Evolutionary conservation across 495 filamentous ascomycete genomes (phyloP), one percentile per base, ranked within the genome.

Genomic region (Niebla homalea): DNA sequence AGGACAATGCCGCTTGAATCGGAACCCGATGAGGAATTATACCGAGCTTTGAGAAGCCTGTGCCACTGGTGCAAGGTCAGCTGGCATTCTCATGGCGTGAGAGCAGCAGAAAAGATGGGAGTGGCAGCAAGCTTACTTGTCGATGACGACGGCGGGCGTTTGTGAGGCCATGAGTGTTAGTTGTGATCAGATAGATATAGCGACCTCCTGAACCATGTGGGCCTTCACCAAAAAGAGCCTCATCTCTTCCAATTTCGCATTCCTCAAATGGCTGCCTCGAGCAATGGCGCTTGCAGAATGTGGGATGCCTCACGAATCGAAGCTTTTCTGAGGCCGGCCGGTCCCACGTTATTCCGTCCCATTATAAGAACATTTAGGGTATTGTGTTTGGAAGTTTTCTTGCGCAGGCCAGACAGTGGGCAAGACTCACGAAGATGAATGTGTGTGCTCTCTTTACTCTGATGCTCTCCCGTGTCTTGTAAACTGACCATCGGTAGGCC

Each of bases 91-190:
- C 29, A 32, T 50, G 15, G 19, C 16, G 37, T 7, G 29, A 7
- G 29, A 15, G 15, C 42, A 20, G 3, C 2, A 10, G 15, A 26
- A 25, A 22, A 20, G 12, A 35, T 23, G 6, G 11, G 39, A 18
- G n/a, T 4, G n/a, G 41, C 4, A 49, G n/a, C 15, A 32, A 21
- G 77, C 92, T 60, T 82, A 98, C 92, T 98, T 98, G 92, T 98
- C 92, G 87, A 98, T 98, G 87, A 98, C 92, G 95, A 98, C 93
- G 84, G 92, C 92, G 56, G 92, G 92, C 63, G 92, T 97, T 82
- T 96, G 89, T 72, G 81, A 81, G 57, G 92, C 87, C 92, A 98
- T 98, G 62, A 61, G 63, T 62, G 58, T 16, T n/a, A 19, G 42
- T 6, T 16, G 4, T 23, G 42, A 45, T 19, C 20, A 25, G 16